Conservation (phyloP, 768 basidiomycete species). For the Panellus pusillus region DNA sequence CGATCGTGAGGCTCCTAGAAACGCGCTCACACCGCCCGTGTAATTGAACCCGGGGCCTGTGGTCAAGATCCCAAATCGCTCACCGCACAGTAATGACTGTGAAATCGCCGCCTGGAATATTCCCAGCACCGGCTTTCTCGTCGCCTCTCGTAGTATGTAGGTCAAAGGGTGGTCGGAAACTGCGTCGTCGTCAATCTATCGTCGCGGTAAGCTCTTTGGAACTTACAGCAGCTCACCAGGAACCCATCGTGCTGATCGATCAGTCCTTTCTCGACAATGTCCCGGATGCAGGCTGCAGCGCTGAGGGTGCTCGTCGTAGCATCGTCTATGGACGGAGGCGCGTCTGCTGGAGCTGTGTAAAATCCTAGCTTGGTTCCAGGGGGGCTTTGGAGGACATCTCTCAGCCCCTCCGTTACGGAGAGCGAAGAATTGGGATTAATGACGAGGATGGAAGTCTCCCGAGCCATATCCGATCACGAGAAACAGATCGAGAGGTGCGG, state of each 20-base stretch:
- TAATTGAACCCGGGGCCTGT: constrained; percentile 37
- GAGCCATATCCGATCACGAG: no score
- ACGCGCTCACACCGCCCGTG: constrained; percentile 33
- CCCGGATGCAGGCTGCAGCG: constrained; percentile 30
- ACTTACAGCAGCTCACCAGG: constrained; percentile 40
- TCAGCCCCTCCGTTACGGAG: constrained; percentile 35
- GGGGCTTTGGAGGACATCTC: constrained; percentile 26
- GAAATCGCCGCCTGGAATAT: constrained; percentile 37
- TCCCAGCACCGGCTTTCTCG: constrained; percentile 33
- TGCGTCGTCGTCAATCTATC: constrained; percentile 8
- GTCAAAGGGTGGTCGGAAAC: constrained; percentile 40
- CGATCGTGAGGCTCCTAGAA: constrained; percentile 32
- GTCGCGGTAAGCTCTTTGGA: neutral
- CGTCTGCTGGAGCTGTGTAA: constrained; percentile 34
- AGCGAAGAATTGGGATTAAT: constrained; percentile 40
- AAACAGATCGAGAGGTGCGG: no score
- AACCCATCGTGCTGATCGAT: constrained; percentile 35
- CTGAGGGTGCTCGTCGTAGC: constrained; percentile 32
- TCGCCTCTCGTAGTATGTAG: constrained; percentile 33
- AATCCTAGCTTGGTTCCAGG: constrained; percentile 30
- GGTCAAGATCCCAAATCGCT: constrained; percentile 39
- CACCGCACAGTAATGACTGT: constrained; percentile 34
- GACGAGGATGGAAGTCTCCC: constrained; percentile 25
- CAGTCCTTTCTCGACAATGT: constrained; percentile 27
- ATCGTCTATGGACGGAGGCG: constrained; percentile 35